Base-by-base conservation (phyloP, 2,329 filamentous ascomycete genomes). In the Arthroderma sp. region DNA sequence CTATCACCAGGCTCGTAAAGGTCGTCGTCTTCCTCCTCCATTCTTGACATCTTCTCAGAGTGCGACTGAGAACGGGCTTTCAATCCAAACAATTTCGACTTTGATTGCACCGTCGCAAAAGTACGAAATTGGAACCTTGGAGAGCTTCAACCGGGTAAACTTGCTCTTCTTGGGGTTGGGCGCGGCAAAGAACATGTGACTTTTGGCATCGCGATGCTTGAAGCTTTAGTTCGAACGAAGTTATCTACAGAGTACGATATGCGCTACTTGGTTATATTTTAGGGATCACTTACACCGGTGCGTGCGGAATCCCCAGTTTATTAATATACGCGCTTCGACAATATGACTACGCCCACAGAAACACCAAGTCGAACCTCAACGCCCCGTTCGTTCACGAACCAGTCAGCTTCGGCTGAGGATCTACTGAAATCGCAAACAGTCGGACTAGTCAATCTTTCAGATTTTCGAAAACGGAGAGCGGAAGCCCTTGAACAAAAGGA, bases 391-490 rank as follows among this genome's bases (percentile, higher is more conserved):
- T 94, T 94, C 64, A 81, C 80, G 1, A 72, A 81, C 36, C 83
- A 88, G 58, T 81, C 80, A 50, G 73, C 81, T 53, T 83, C 83
- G 1, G 83, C 85, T 1, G 78, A 89, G 61, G 81, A 94, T 58
- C 73, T 86, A 9, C 73, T 94, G 40, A 89, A 89, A 48, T 85
- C 79, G 44, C 80, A 86, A 57, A 94, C 86, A 0, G 87, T 95
- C 52, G 91, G 91, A 36, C 80, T 98, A 2, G 89, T 96, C 43
- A 78, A 85, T 47, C 80, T 95, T 37, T 86, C 85, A 52, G 91
- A 96, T 61, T 96, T 94, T 63, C 86, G 89, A 64, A 96, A 98
- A 68, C 81, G 91, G 48, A 85, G 89, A 63, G 88, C 87, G 54
- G 86, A 95, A 64, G 85, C 88, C n/a, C 71, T 94, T 40, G 89